A percentile compares a stretch with the other conserved stretches of the same genome.
Conservation (phyloP, 371 early-diverging fungal species). For the Zychaea mexicana region DNA sequence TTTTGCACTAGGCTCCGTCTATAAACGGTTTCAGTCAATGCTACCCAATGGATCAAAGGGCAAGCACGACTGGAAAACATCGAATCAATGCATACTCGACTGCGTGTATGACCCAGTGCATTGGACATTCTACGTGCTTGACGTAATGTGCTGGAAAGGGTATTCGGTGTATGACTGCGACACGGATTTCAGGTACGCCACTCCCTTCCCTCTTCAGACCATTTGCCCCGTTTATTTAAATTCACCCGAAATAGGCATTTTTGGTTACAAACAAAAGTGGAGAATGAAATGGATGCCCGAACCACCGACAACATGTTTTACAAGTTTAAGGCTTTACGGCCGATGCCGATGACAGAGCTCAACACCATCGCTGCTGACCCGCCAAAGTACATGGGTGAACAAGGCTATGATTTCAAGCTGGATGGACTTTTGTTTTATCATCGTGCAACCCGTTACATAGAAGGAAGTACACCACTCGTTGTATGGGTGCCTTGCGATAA, state of each 20-base stretch:
- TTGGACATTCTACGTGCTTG: constrained; percentile 63
- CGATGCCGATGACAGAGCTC: constrained; percentile 31
- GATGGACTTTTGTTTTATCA: constrained; percentile 66
- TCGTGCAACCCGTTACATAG: constrained; percentile 53
- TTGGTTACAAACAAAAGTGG: constrained; percentile 60
- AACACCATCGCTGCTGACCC: constrained; percentile 10
- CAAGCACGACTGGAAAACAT: neutral
- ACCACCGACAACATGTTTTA: constrained; percentile 35
- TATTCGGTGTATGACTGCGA: constrained; percentile 68
- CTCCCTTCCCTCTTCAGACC: too few species aligned
- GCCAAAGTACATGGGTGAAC: constrained; percentile 26
- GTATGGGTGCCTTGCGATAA: constrained; percentile 57
- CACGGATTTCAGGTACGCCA: constrained; percentile 52
- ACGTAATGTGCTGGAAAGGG: constrained; percentile 69
- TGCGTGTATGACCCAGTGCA: constrained; percentile 60
- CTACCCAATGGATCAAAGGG: constrained; percentile 59
- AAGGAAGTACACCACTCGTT: constrained; percentile 60
- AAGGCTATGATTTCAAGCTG: constrained; percentile 35
- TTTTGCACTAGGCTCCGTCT: constrained; percentile 25
- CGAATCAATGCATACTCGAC: constrained; percentile 61
- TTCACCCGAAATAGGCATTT: constrained; percentile 38
- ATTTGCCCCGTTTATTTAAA: neutral
- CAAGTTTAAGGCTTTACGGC: constrained; percentile 32
- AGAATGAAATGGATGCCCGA: constrained; percentile 48
- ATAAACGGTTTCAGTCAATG: constrained; percentile 55